Conservation (phyloP, 768 basidiomycete species). For the Leucosporidium scottii region DNA sequence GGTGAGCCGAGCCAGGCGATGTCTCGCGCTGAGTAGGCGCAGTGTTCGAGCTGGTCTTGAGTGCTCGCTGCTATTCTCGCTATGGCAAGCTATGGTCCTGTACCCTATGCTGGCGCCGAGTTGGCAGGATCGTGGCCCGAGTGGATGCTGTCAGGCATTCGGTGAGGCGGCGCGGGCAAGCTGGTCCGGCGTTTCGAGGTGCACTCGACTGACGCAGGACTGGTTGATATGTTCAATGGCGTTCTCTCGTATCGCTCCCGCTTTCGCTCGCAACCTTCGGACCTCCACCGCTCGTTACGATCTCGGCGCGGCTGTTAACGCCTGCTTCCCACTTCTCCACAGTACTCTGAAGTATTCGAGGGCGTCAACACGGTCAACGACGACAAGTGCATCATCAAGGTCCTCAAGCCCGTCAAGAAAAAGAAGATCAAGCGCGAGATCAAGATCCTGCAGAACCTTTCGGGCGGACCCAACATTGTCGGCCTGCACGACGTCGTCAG, state of each 20-base stretch:
- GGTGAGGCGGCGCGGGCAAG: background rate
- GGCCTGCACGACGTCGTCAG: slow-evolving; percentile 90
- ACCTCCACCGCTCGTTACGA: background rate
- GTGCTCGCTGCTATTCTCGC: too few species aligned
- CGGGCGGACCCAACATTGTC: slow-evolving; percentile 91
- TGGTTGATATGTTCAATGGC: too few species aligned
- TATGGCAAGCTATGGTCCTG: background rate
- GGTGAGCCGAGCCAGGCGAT: too few species aligned
- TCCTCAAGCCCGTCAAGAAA: slow-evolving; percentile 98
- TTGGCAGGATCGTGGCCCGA: too few species aligned
- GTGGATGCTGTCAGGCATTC: background rate
- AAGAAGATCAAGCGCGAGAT: slow-evolving; percentile 99
- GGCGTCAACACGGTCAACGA: slow-evolving; percentile 39
- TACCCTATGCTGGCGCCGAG: background rate
- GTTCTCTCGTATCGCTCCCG: too few species aligned
- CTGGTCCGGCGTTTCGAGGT: too few species aligned
- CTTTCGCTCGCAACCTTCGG: too few species aligned
- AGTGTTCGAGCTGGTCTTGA: too few species aligned
- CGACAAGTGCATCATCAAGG: slow-evolving; percentile 61
- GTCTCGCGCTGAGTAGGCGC: too few species aligned
- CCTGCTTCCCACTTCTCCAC: background rate
- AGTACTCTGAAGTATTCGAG: slow-evolving; percentile 40
- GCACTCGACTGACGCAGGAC: too few species aligned
- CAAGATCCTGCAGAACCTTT: slow-evolving; percentile 93
- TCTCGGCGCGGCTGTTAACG: background rate